These are phyloP conservation scores for Apium graveolens DNA, from an alignment of 129 eudicot genomes.

Conservation along the genomic window DNA sequence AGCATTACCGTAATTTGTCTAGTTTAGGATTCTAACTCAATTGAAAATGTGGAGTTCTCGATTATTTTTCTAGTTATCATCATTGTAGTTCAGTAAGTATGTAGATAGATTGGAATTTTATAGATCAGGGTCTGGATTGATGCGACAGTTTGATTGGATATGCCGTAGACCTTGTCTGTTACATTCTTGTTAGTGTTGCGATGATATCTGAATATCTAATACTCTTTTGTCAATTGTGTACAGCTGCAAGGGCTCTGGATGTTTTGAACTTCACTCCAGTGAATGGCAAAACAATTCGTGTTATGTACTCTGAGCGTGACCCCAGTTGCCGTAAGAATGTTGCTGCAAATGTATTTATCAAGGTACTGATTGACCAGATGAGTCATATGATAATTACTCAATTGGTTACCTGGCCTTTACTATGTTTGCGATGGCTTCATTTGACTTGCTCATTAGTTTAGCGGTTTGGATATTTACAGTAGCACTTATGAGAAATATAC, in stretches of 20 bases:
- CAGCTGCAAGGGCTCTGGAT: slow-evolving; percentile 77
- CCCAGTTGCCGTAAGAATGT: slow-evolving; percentile 74
- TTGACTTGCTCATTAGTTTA: neutral
- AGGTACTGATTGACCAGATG: slow-evolving; percentile 32
- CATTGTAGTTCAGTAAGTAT: no score
- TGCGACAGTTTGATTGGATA: neutral
- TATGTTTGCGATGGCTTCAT: neutral
- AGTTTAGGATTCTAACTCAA: no score
- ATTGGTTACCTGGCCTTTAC: neutral
- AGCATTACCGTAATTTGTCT: no score
- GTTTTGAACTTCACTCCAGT: slow-evolving; percentile 67
- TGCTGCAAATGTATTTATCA: slow-evolving; percentile 65
- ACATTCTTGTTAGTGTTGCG: neutral
- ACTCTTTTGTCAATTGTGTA: slow-evolving; percentile 2
- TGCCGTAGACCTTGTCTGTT: neutral
- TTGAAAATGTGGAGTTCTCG: no score
- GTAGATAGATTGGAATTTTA: no score
- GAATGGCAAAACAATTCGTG: slow-evolving; percentile 52
- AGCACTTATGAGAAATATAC: neutral
- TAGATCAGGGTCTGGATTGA: neutral
- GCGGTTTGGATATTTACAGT: neutral
- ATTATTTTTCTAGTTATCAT: no score
- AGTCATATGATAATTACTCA: neutral
- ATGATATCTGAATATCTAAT: neutral
- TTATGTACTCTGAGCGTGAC: slow-evolving; percentile 71